phyloP scores from a whole-genome alignment of 2,329 filamentous ascomycete species.

The Saccharata proteae region DNA sequence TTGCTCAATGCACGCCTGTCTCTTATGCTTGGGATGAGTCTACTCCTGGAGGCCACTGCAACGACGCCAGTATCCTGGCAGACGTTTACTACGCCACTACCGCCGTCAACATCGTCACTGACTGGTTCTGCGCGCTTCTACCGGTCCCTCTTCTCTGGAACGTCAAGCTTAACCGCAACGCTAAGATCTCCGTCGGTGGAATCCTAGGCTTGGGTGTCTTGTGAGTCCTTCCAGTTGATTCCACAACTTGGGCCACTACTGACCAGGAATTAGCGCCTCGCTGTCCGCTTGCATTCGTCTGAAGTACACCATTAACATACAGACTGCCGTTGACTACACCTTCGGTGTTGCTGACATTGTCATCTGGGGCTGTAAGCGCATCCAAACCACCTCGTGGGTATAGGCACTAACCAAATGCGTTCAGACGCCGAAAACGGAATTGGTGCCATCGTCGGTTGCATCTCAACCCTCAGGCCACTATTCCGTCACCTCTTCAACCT shows the following conservation, averaged over 20 bases:
- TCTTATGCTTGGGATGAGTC: conserved; percentile 8
- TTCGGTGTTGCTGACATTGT: conserved; percentile 23
- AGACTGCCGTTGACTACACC: conserved; percentile 19
- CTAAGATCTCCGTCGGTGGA: conserved; percentile 15
- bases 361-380: conserved; percentile 21
- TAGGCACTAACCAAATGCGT: too few species aligned
- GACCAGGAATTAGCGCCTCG: conserved; percentile 10
- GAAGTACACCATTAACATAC: conserved; percentile 24
- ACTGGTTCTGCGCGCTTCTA: conserved; percentile 25
- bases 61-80: conserved; percentile 15
- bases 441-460: conserved; percentile 22
- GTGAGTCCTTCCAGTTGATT: conserved; percentile 4
- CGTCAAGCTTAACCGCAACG: conserved; percentile 15
- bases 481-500: conserved; percentile 17
- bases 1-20: conserved; percentile 24
- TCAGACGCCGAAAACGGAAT: conserved; percentile 25
- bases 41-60: conserved; percentile 15
- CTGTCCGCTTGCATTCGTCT: conserved; percentile 22
- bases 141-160: conserved; percentile 16
- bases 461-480: conserved; percentile 22
- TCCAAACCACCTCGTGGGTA: too few species aligned
- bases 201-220: conserved; percentile 17
- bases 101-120: conserved; percentile 24
- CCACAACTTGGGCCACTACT: neutral
- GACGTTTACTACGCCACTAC: conserved; percentile 24